These are phyloP conservation scores for Lipomyces lipofer DNA, from an alignment of 805 yeast species.

Conservation along the genomic window DNA sequence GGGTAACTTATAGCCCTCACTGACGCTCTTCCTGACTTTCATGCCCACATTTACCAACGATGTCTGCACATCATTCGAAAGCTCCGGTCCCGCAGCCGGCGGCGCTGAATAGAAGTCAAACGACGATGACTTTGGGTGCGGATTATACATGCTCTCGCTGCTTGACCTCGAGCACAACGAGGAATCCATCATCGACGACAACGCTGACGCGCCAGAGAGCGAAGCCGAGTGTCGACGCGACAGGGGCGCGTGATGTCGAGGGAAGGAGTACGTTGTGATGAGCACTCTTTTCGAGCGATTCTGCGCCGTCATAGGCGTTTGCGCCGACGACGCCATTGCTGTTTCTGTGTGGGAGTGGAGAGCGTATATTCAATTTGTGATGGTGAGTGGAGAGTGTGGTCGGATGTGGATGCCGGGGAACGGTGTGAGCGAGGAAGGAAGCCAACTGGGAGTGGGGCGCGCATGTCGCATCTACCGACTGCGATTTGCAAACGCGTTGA, in stretches of 20 bases:
- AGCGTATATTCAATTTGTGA: no score
- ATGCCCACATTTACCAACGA: conserved; percentile 26
- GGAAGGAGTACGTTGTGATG: conserved; percentile 22
- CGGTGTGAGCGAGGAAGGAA: no score
- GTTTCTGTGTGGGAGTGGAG: no score
- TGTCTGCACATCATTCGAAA: conserved; percentile 16
- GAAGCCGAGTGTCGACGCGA: conserved; percentile 17
- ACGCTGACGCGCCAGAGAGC: neutral
- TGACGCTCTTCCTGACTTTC: conserved; percentile 27
- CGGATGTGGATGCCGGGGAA: no score
- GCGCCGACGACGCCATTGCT: no score
- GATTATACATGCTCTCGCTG: neutral
- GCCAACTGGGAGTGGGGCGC: no score
- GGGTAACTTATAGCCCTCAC: conserved; percentile 28
- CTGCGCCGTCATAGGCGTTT: neutral
- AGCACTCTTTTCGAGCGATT: conserved; percentile 19
- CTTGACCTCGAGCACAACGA: neutral
- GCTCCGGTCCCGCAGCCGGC: conserved; percentile 3
- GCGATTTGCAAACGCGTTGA: no score
- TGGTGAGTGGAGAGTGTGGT: no score
- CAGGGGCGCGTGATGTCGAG: conserved; percentile 22
- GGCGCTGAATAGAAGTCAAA: conserved; percentile 12
- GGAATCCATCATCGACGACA: neutral
- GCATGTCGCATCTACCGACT: no score
- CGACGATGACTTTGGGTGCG: conserved; percentile 10